Conservation (phyloP, 2,329 filamentous ascomycete species). For the Alternaria angustiovoidea region DNA sequence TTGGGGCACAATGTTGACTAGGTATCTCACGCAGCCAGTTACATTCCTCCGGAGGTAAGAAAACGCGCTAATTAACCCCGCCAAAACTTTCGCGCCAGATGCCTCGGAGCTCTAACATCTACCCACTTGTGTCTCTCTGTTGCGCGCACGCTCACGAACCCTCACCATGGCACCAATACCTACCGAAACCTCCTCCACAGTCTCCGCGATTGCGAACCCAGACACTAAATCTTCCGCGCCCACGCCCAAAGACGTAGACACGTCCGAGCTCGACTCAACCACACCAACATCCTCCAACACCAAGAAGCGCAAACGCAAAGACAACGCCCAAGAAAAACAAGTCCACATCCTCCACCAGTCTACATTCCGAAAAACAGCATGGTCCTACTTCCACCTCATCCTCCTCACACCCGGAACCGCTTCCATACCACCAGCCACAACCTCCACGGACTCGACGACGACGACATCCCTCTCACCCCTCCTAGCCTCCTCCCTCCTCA, state of each 20-base stretch:
- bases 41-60: conserved; percentile 21
- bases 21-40: not conserved
- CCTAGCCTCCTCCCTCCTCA: conserved; percentile 69
- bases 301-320: conserved; percentile 25
- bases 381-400: conserved; percentile 55
- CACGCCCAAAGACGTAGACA: not conserved
- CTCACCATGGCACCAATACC: not conserved
- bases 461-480: conserved; percentile 61
- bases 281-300: not conserved
- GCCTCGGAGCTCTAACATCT: not conserved
- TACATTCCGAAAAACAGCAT: conserved; percentile 51
- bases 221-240: not conserved
- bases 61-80: conserved; percentile 32
- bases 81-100: conserved; percentile 30
- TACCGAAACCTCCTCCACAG: fast-evolving
- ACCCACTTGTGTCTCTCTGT: not conserved
- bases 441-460: conserved; percentile 52
- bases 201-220: not conserved
- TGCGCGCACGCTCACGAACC: not conserved
- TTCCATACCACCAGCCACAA: not conserved
- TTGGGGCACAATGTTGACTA: too few species aligned
- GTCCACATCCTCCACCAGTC: conserved; percentile 40
- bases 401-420: conserved; percentile 35
- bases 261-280: not conserved
- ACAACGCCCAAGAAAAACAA: conserved; percentile 9